Evolutionary conservation across 176 grass and related monocot genomes (phyloP).

Genomic region (Eremochloa ophiuroides): DNA sequence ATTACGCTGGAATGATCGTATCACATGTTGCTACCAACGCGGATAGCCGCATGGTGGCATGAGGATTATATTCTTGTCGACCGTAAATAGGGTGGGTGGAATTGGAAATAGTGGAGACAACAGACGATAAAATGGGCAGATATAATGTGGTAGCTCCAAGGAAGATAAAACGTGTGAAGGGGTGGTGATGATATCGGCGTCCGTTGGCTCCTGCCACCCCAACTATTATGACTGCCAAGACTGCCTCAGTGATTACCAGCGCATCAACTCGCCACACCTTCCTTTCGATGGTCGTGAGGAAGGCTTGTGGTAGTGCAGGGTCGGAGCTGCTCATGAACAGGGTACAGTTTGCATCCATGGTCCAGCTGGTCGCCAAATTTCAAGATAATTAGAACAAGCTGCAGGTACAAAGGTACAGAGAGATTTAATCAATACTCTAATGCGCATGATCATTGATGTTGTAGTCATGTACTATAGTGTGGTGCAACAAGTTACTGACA

Average conservation of each 20-base stretch:
- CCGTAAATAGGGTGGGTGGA: too few relatives aligned
- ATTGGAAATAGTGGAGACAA: background rate
- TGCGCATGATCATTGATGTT: too few relatives aligned
- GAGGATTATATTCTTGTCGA: too few relatives aligned
- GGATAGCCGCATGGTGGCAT: rapidly evolving
- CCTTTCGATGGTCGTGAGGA: background rate
- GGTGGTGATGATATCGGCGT: background rate
- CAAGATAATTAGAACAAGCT: too few relatives aligned
- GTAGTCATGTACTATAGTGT: too few relatives aligned
- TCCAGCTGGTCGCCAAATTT: too few relatives aligned
- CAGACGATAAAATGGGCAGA: background rate
- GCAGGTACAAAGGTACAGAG: too few relatives aligned
- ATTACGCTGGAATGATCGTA: rapidly evolving
- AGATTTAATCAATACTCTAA: too few relatives aligned
- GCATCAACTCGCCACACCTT: background rate
- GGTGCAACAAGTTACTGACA: too few relatives aligned
- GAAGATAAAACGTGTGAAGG: background rate
- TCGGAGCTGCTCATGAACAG: too few relatives aligned
- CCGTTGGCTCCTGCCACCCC: background rate
- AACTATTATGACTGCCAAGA: background rate
- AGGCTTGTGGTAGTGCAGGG: background rate
- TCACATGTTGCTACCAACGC: background rate
- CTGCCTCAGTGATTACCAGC: background rate
- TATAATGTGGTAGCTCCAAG: background rate
- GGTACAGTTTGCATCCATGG: too few relatives aligned